phyloP scores from a whole-genome alignment of 768 basidiomycete genomes.

The Rhodotorula graminis region DNA sequence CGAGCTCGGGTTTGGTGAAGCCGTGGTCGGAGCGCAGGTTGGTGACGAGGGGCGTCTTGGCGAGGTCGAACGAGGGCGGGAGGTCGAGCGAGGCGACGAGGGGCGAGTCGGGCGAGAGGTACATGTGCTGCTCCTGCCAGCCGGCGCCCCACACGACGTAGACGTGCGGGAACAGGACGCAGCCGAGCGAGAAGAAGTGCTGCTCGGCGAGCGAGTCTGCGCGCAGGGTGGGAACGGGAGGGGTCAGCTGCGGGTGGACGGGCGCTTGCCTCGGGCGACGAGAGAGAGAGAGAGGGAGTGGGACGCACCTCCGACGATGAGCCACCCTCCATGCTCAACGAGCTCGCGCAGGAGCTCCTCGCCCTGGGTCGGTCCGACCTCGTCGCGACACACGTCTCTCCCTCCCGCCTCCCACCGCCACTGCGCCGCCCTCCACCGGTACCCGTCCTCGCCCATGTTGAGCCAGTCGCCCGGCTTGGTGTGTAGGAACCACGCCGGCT shows the following conservation, averaged over 20 bases:
- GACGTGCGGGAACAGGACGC: not conserved
- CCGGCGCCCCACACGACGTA: not conserved
- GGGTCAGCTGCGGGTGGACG: not conserved
- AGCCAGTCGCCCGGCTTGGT: not conserved
- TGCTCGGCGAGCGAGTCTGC: slow-evolving; percentile 9
- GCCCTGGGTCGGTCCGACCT: not conserved
- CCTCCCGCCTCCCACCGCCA: not conserved
- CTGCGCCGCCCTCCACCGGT: not conserved
- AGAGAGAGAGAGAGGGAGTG: no score
- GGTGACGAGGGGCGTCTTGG: not conserved
- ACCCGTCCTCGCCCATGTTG: not conserved
- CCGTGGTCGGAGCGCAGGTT: slow-evolving; percentile 11
- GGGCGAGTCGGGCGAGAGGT: not conserved
- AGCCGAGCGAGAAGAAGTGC: not conserved
- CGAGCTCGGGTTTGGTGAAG: not conserved
- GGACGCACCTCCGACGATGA: not conserved
- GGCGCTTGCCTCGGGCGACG: no score
- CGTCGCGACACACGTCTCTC: not conserved
- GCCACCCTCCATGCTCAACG: not conserved
- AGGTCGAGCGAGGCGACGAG: not conserved
- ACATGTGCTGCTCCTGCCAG: slow-evolving; percentile 12
- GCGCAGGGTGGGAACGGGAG: no score
- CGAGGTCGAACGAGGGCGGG: not conserved
- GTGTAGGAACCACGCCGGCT: slow-evolving; percentile 4
- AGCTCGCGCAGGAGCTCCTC: not conserved